Evolutionary conservation across 164 flowering plant species (phyloP), one percentile per base, ranked within the genome.

Genomic region (Saururus chinensis): DNA sequence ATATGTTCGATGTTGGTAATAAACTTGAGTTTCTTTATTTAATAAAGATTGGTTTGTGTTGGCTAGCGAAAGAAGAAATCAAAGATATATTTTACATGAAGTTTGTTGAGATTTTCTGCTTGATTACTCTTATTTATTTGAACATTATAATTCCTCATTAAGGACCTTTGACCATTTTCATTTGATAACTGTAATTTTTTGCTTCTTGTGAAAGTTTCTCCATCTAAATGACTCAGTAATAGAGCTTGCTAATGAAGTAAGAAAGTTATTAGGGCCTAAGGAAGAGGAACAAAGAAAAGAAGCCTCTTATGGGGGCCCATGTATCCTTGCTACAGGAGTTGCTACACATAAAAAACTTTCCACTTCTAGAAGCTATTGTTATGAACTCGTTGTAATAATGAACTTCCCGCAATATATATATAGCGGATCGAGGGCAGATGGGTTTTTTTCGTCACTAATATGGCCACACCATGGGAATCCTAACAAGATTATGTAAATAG

Each of bases 231-330:
- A 86, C 21, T 68, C 63, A 19, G 80, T 91, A 59, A 86, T 89
- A 54, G 88, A 89, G 77, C 78, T 95, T 12, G 97, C 97, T n/a
- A 80, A 81, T 57, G 96, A 86, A 68, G 99, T 88, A 72, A 81
- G 99, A 77, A 87, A 80, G 65, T 83, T 84, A 8, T 83, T 91
- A 14, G n/a, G 87, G 75, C 25, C 58, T 30, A n/a, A n/a, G 1
- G 49, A 55, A 20, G 61, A 61, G 53, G 40, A 67, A 35, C 71
- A 74, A 68, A 79, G 83, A 70, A 73, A 74, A 66, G 79, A 73
- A 67, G 60, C 72, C 57, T 51, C 56, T 26, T 13, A 51, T 1
- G 68, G 74, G 9, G 21, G 71, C 78, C 8, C 81, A 64, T 56
- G 20, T 74, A 16, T 63, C 81, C 8, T 71, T 66, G 63, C 80